Base-by-base conservation (phyloP, 1,284 basidiomycete genomes). In the Microbotryum violaceum region DNA sequence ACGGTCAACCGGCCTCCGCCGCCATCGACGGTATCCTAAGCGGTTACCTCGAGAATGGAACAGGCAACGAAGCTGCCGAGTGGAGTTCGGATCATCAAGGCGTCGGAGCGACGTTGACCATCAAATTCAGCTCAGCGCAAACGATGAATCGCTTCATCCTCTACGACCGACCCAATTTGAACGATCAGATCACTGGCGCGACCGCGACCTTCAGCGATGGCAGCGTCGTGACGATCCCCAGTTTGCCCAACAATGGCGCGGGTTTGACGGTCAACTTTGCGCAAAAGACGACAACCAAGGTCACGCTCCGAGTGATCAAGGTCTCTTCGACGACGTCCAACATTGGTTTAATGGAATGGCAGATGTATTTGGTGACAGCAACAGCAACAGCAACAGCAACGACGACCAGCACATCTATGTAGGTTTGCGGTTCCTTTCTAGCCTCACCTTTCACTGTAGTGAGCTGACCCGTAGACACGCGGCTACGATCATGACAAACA, bases 21-120 rank as follows among this genome's bases (percentile, higher is more conserved):
- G 64, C 64, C 1, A 54, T 62, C 37, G 64, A 63, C 45, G 61
- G 61, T 21, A 21, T 49, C 29, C 23, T 63, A 9, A 55, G 18
- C 6, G 63, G 63, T 4, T 65, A 65, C 61, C 51, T 49, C 25
- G 54, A 57, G 45, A 27, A 58, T 27, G 59, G 59, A 6, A 45
- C 49, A n/a, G 65, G 65, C 27, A 54, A 50, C 54, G 59, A 58
- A 9, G 27, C 56, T n/a, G 29, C 49, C 49, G 67, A 70, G 57
- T 70, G 69, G 69, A 57, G 65, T 1, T 45, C 64, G 7, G 29
- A 37, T 33, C 42, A 47, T 14, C 49, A 66, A 44, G 55, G 56
- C 8, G 56, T 46, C 12, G 64, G 64, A 21, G 64, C 66, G 7
- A 61, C 58, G 62, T 42, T 66, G 37, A 54, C 37, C 37, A 42